Conservation (phyloP, 2,329 filamentous ascomycete genomes). For the Ramularia endophylla region DNA sequence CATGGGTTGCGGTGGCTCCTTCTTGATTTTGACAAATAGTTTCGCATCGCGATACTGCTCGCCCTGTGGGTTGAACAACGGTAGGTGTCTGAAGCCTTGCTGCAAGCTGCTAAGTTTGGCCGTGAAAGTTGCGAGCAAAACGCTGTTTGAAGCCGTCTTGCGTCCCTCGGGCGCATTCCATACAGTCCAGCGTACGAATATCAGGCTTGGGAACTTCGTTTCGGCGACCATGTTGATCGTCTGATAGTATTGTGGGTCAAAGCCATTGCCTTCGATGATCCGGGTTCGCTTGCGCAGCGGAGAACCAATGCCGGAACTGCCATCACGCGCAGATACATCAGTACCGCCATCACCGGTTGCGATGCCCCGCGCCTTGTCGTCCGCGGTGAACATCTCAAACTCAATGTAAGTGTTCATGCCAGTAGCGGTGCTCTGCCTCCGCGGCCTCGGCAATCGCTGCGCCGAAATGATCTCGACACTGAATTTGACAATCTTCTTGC, state of each 20-base stretch:
- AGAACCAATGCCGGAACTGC: constrained; percentile 60
- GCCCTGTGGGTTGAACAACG: constrained; percentile 79
- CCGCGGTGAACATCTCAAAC: constrained; percentile 88
- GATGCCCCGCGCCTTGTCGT: constrained; percentile 77
- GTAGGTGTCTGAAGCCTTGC: constrained; percentile 87
- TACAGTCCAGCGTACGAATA: constrained; percentile 90
- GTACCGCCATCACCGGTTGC: constrained; percentile 61
- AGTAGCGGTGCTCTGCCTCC: constrained; percentile 58
- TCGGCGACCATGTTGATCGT: constrained; percentile 72
- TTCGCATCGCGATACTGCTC: constrained; percentile 94
- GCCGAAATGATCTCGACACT: constrained; percentile 86
- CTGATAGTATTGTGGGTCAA: constrained; percentile 83
- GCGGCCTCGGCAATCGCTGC: constrained; percentile 84
- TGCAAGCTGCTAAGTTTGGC: constrained; percentile 86
- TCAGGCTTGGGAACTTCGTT: constrained; percentile 89
- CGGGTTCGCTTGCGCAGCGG: constrained; percentile 74
- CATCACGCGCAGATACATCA: constrained; percentile 58
- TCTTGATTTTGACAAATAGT: constrained; percentile 82
- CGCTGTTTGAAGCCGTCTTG: constrained; percentile 51
- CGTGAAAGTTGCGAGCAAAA: constrained; percentile 78
- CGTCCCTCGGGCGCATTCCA: constrained; percentile 77
- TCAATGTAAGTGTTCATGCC: constrained; percentile 90
- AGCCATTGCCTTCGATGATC: constrained; percentile 81
- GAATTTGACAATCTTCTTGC: constrained; percentile 78
- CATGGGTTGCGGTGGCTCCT: constrained; percentile 36